These are phyloP conservation scores for Xylariaceae sp. DNA, from an alignment of 2,329 filamentous ascomycete genomes.

Conservation along the genomic window DNA sequence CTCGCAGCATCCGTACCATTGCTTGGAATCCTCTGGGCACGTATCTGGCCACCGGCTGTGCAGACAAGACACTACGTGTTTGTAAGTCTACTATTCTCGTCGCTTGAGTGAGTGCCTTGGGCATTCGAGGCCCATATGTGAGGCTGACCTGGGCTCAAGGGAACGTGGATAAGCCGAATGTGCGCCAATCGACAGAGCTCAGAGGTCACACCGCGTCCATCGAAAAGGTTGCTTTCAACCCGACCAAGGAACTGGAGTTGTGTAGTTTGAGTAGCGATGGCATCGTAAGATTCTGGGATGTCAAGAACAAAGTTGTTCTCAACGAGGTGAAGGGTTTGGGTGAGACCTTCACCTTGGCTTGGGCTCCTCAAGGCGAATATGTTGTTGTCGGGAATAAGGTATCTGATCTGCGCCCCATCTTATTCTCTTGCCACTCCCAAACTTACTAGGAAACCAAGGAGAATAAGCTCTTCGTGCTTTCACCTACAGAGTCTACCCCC, in stretches of 20 bases:
- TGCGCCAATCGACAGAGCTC: slow-evolving; percentile 70
- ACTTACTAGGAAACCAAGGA: slow-evolving; percentile 37
- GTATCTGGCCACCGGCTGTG: slow-evolving; percentile 74
- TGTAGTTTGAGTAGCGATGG: slow-evolving; percentile 71
- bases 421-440: background rate
- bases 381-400: slow-evolving; percentile 71
- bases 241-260: slow-evolving; percentile 68
- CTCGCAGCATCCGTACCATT: slow-evolving; percentile 64
- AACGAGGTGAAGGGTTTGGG: slow-evolving; percentile 63
- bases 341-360: slow-evolving; percentile 64
- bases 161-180: slow-evolving; percentile 71
- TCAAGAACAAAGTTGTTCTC: slow-evolving; percentile 63
- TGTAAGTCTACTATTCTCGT: slow-evolving; percentile 44
- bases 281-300: slow-evolving; percentile 73
- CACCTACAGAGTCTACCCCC: slow-evolving; percentile 51
- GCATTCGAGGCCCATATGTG: background rate
- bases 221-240: slow-evolving; percentile 74
- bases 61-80: slow-evolving; percentile 64
- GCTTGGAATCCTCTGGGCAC: slow-evolving; percentile 85
- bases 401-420: slow-evolving; percentile 7
- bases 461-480: slow-evolving; percentile 57
- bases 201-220: slow-evolving; percentile 60
- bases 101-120: background rate
- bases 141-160: slow-evolving; percentile 34
- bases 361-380: slow-evolving; percentile 65